A percentile compares a stretch with the other conserved stretches of the same genome.
These are phyloP conservation scores for Metarhizium anisopliae DNA, from an alignment of 2,329 filamentous ascomycete species.

Conservation along the genomic window DNA sequence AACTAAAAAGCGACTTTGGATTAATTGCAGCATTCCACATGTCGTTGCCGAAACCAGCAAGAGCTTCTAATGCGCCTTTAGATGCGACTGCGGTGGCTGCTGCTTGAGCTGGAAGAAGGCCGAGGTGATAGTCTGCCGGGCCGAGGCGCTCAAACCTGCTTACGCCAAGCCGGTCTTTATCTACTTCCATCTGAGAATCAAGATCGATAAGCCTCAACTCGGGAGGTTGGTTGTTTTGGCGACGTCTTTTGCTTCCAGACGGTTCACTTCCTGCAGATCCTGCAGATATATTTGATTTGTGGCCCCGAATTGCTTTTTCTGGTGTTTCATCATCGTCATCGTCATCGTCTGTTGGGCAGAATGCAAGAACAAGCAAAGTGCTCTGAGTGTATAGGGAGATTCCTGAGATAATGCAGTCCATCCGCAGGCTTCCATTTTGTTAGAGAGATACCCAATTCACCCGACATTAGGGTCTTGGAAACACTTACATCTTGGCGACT, in stretches of 20 bases:
- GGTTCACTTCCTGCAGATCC: slow-evolving; percentile 47
- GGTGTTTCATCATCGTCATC: slow-evolving; percentile 38
- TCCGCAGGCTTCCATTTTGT: slow-evolving; percentile 58
- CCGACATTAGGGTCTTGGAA: neutral
- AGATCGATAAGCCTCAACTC: slow-evolving; percentile 89
- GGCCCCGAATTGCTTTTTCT: slow-evolving; percentile 19
- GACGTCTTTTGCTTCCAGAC: slow-evolving; percentile 56
- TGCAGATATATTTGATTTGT: slow-evolving; percentile 34
- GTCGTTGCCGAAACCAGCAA: slow-evolving; percentile 63
- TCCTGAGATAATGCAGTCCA: slow-evolving; percentile 96
- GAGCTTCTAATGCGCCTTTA: slow-evolving; percentile 65
- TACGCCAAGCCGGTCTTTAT: slow-evolving; percentile 77
- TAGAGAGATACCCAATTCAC: neutral
- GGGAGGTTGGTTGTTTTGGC: slow-evolving; percentile 73
- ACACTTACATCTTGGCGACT: slow-evolving; percentile 79
- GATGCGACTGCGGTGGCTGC: slow-evolving; percentile 55
- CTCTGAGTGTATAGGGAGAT: slow-evolving; percentile 93
- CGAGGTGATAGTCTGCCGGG: slow-evolving; percentile 85
- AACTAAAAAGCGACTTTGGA: slow-evolving; percentile 78
- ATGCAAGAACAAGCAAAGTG: slow-evolving; percentile 84
- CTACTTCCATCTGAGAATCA: slow-evolving; percentile 74
- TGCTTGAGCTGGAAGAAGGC: slow-evolving; percentile 65
- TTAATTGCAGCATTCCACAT: slow-evolving; percentile 90
- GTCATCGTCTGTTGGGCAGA: slow-evolving; percentile 67
- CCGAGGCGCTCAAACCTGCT: slow-evolving; percentile 81